Conservation (phyloP, 2,329 filamentous ascomycete species). For the Simplicillium sp. region DNA sequence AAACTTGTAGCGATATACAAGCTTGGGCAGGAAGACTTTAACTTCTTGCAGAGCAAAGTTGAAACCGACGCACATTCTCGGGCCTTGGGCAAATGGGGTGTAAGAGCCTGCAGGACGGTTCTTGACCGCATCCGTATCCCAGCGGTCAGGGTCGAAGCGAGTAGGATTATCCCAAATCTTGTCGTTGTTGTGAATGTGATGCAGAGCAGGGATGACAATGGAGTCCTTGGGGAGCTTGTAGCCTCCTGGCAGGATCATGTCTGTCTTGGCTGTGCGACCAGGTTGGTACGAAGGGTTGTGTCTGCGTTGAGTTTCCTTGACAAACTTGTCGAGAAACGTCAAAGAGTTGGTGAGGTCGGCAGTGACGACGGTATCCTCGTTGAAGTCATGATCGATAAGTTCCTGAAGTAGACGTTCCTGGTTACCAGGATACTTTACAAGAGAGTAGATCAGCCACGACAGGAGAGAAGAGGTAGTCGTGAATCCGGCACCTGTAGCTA, state of each 20-base stretch:
- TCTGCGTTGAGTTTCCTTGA: constrained; percentile 51
- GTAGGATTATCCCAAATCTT: constrained; percentile 47
- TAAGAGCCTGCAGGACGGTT: constrained; percentile 41
- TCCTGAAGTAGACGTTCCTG: constrained; percentile 51
- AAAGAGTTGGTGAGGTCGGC: constrained; percentile 37
- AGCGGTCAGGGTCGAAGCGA: constrained; percentile 49
- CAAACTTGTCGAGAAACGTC: constrained; percentile 43
- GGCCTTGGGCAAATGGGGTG: constrained; percentile 48
- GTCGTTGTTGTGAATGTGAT: constrained; percentile 43
- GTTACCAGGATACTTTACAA: constrained; percentile 42
- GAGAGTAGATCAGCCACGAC: constrained; percentile 46
- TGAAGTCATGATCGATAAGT: constrained; percentile 37
- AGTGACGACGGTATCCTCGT: constrained; percentile 32
- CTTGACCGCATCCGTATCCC: constrained; percentile 45
- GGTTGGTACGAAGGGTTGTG: constrained; percentile 56
- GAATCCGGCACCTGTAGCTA: constrained; percentile 49
- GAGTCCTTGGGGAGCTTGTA: constrained; percentile 43
- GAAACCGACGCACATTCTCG: constrained; percentile 52
- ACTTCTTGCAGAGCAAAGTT: constrained; percentile 54
- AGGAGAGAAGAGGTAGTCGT: constrained; percentile 49
- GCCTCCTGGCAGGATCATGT: constrained; percentile 49
- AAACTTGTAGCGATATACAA: constrained; percentile 51
- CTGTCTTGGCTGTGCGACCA: constrained; percentile 43
- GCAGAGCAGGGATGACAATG: constrained; percentile 43
- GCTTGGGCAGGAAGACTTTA: constrained; percentile 47